Conservation (phyloP, 495 filamentous ascomycete genomes). For the Podospora pseudopauciseta region DNA sequence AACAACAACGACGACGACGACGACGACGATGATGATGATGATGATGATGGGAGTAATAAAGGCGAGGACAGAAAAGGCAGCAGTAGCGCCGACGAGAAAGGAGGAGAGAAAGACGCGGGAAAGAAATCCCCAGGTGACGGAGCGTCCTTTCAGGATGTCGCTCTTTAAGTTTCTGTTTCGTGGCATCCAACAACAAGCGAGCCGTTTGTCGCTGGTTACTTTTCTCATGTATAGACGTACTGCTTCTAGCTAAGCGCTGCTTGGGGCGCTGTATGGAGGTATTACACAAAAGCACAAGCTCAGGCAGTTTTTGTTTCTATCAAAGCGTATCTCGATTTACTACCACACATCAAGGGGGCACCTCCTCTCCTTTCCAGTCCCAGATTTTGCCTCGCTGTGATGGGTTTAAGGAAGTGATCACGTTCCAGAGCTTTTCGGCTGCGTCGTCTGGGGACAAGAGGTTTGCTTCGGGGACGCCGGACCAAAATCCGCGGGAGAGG, state of each 20-base stretch:
- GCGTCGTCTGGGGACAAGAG: slow-evolving; percentile 61
- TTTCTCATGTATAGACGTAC: background rate
- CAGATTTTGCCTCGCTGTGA: slow-evolving; percentile 64
- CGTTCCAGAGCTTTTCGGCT: slow-evolving; percentile 54
- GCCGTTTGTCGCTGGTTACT: background rate
- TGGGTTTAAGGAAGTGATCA: slow-evolving; percentile 48
- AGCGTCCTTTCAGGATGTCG: slow-evolving; percentile 53
- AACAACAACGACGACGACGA: slow-evolving; percentile 32
- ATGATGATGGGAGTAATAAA: slow-evolving; percentile 27
- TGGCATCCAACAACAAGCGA: background rate
- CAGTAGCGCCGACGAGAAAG: slow-evolving; percentile 22
- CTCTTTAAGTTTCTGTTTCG: slow-evolving; percentile 34
- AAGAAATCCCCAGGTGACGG: slow-evolving; percentile 43
- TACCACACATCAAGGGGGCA: slow-evolving; percentile 48
- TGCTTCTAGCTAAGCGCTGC: background rate
- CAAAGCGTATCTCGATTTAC: background rate
- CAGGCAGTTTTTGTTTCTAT: background rate
- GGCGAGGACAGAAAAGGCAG: background rate
- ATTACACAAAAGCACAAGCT: background rate
- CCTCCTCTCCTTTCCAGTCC: slow-evolving; percentile 74
- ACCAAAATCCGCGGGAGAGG: slow-evolving; percentile 65
- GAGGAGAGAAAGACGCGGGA: slow-evolving; percentile 34
- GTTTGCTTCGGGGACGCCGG: slow-evolving; percentile 38
- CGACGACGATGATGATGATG: slow-evolving; percentile 23
- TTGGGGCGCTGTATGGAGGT: background rate